phyloP scores from a whole-genome alignment of 805 yeast genomes.

The Zygoascus tannicola region DNA sequence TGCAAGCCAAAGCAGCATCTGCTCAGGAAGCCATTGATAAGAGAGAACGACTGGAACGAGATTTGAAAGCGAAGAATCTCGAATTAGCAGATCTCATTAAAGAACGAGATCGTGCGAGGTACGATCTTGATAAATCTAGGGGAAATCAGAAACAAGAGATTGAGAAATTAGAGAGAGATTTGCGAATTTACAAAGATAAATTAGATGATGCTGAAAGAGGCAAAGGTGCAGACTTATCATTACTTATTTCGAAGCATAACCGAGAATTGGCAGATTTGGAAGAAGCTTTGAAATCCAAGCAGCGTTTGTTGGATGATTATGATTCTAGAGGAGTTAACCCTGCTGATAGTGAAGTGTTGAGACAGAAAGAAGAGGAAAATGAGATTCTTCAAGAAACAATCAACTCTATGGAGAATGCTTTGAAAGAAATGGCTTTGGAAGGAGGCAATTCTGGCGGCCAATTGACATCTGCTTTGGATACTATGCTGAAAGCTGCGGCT shows the following conservation, averaged over 20 bases:
- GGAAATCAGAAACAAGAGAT: slow-evolving; percentile 58
- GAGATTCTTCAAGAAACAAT: slow-evolving; percentile 66
- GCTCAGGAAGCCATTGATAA: slow-evolving; percentile 86
- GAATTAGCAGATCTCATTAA: slow-evolving; percentile 83
- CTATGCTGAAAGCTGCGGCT: slow-evolving; percentile 59
- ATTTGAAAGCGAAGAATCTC: slow-evolving; percentile 72
- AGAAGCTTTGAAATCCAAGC: slow-evolving; percentile 27
- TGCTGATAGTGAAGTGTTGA: slow-evolving; percentile 34
- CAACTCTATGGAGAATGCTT: slow-evolving; percentile 53
- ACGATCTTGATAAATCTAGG: slow-evolving; percentile 63
- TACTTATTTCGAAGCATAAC: slow-evolving; percentile 53
- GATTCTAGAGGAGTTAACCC: slow-evolving; percentile 23
- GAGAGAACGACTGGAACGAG: slow-evolving; percentile 73
- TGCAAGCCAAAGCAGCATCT: slow-evolving; percentile 75
- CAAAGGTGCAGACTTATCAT: slow-evolving; percentile 53
- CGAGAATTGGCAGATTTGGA: slow-evolving; percentile 49
- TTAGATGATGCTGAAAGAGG: slow-evolving; percentile 51
- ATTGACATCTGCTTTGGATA: slow-evolving; percentile 60
- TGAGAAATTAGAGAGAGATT: slow-evolving; percentile 54
- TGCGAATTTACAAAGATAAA: slow-evolving; percentile 50
- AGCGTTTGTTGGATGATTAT: slow-evolving; percentile 25
- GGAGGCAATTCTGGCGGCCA: slow-evolving; percentile 48
- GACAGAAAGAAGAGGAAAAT: slow-evolving; percentile 66
- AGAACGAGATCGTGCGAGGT: slow-evolving; percentile 80
- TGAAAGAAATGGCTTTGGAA: slow-evolving; percentile 38